Percentiles rank a stretch among this genome's conserved stretches.
Conservation (phyloP, 1,139 yeast genomes). For the Nakaseomyces uthaithaninus region DNA sequence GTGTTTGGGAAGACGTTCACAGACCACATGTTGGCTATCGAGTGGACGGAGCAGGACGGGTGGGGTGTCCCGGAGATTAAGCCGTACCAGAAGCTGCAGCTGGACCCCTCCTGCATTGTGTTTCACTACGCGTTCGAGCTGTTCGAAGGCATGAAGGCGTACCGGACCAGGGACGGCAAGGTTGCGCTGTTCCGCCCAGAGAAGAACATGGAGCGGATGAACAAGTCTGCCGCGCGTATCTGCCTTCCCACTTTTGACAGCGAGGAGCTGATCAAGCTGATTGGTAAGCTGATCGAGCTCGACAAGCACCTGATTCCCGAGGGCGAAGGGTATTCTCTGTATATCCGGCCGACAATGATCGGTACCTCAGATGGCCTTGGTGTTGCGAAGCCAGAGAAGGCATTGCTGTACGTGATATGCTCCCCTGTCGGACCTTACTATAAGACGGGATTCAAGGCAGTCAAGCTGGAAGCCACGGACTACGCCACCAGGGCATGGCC, state of each 20-base stretch:
- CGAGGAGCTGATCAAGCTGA: constrained; percentile 64
- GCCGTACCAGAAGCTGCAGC: constrained; percentile 66
- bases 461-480: constrained; percentile 85
- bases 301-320: constrained; percentile 76
- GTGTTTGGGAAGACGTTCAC: constrained; percentile 84
- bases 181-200: constrained; percentile 84
- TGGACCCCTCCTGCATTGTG: constrained; percentile 85
- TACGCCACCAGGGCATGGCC: constrained; percentile 98
- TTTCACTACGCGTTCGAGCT: constrained; percentile 93
- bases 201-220: constrained; percentile 87
- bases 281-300: constrained; percentile 62
- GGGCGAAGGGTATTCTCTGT: constrained; percentile 80
- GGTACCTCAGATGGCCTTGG: constrained; percentile 87
- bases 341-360: constrained; percentile 88
- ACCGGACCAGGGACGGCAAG: constrained; percentile 58
- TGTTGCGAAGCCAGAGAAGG: constrained; percentile 70
- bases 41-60: constrained; percentile 71
- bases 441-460: constrained; percentile 90
- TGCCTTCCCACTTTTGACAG: constrained; percentile 78
- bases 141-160: constrained; percentile 95
- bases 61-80: constrained; percentile 82
- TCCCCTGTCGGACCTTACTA: constrained; percentile 94
- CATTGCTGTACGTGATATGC: constrained; percentile 75
- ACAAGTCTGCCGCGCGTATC: constrained; percentile 77
- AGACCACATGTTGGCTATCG: constrained; percentile 81